A percentile compares a stretch with the other conserved stretches of the same genome.
These are phyloP conservation scores for Piloderma croceum DNA, from an alignment of 768 basidiomycete species.

Conservation along the genomic window DNA sequence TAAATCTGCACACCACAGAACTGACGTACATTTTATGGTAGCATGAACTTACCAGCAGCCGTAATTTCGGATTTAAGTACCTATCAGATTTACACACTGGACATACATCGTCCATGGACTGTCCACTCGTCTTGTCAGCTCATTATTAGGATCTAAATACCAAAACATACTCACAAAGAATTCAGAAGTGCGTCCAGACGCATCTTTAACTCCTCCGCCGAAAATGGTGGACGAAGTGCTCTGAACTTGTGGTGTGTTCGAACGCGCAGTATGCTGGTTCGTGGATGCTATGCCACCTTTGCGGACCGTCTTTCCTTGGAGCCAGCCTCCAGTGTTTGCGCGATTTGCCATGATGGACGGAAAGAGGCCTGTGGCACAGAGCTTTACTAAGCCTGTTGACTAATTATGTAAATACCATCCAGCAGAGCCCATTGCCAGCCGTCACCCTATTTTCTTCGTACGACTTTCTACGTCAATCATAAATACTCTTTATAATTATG, in stretches of 20 bases:
- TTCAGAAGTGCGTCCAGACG: slow-evolving; percentile 74
- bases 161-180: slow-evolving; percentile 50
- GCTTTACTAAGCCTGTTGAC: too few relatives aligned
- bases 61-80: slow-evolving; percentile 90
- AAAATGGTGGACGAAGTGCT: slow-evolving; percentile 71
- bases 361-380: too few relatives aligned
- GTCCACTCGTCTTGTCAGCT: background rate
- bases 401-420: too few relatives aligned
- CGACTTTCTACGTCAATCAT: too few relatives aligned
- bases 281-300: slow-evolving; percentile 50
- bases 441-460: too few relatives aligned
- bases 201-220: slow-evolving; percentile 82
- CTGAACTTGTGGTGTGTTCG: slow-evolving; percentile 62
- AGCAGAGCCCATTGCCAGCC: too few relatives aligned
- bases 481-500: too few relatives aligned
- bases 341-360: background rate
- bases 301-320: slow-evolving; percentile 71
- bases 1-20: background rate
- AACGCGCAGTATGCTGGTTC: slow-evolving; percentile 44
- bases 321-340: slow-evolving; percentile 33
- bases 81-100: slow-evolving; percentile 96
- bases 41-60: slow-evolving; percentile 90
- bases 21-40: slow-evolving; percentile 91
- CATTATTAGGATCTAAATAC: slow-evolving; percentile 5
- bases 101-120: slow-evolving; percentile 93